These are phyloP conservation scores for Solanum chiquidenum DNA, from an alignment of 257 asterid species.

Conservation along the genomic window DNA sequence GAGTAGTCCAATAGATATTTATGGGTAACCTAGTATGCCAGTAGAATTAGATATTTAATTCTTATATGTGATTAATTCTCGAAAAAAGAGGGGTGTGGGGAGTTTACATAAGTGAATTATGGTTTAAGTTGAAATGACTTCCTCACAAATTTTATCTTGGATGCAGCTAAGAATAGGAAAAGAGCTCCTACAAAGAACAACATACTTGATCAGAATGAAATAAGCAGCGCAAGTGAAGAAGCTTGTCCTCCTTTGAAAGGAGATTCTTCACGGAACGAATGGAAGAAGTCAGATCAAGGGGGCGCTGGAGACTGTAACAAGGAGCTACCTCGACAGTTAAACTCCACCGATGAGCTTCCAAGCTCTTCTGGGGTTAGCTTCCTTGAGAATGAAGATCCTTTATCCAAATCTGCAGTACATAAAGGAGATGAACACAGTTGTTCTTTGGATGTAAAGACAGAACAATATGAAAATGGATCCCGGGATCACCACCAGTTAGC, in stretches of 20 bases:
- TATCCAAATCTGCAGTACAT: conserved; percentile 6
- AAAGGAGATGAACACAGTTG: conserved; percentile 3
- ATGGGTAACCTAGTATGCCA: not conserved
- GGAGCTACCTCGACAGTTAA: conserved; percentile 14
- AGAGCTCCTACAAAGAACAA: conserved; percentile 2
- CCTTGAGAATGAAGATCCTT: conserved; percentile 11
- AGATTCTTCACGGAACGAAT: conserved; percentile 16
- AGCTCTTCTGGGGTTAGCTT: conserved; percentile 15
- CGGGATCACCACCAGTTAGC: not conserved
- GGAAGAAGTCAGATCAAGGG: not conserved
- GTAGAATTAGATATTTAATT: not conserved
- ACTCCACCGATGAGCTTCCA: conserved; percentile 17
- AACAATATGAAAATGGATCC: conserved; percentile 4
- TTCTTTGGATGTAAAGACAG: conserved; percentile 8
- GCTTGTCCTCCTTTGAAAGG: conserved; percentile 9
- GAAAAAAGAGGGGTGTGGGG: too few relatives aligned
- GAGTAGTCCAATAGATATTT: not conserved
- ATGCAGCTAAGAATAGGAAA: conserved; percentile 55
- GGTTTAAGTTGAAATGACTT: not conserved
- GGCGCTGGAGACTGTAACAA: conserved; percentile 2
- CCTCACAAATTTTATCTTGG: conserved; percentile 7
- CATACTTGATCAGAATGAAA: conserved; percentile 17
- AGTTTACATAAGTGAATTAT: not conserved
- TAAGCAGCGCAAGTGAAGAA: conserved; percentile 17
- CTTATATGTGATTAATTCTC: not conserved